phyloP scores from a whole-genome alignment of 768 basidiomycete genomes.

The Panaeolus papilionaceus region DNA sequence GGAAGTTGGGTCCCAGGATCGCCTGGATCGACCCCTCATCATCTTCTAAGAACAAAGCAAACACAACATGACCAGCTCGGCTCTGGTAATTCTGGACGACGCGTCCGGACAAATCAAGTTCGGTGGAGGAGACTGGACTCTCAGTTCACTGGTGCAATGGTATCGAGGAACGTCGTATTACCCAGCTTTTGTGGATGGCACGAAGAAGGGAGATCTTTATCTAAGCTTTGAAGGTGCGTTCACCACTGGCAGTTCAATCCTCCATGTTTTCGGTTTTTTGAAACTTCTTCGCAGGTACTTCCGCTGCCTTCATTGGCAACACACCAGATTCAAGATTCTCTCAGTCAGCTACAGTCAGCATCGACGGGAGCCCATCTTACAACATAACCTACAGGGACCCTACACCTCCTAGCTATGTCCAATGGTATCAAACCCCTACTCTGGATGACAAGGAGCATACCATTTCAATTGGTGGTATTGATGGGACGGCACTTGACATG shows the following conservation, averaged over 20 bases:
- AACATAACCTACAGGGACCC: slow-evolving; percentile 15
- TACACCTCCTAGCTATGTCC: slow-evolving; percentile 17
- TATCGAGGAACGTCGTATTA: slow-evolving; percentile 18
- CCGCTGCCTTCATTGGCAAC: slow-evolving; percentile 20
- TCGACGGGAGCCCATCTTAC: slow-evolving; percentile 18
- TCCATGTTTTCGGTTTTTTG: not conserved
- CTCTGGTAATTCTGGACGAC: not conserved
- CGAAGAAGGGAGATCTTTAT: slow-evolving; percentile 14
- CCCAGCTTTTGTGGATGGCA: not conserved
- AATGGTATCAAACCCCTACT: slow-evolving; percentile 26
- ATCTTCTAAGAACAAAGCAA: not conserved
- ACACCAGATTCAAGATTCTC: slow-evolving; percentile 12
- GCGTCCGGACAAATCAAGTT: not conserved
- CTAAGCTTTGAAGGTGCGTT: slow-evolving; percentile 21
- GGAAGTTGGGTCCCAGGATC: not conserved
- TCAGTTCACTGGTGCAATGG: slow-evolving; percentile 1
- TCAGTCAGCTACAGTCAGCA: slow-evolving; percentile 19
- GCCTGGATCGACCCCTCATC: slow-evolving; percentile 7
- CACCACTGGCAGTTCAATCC: too few relatives aligned
- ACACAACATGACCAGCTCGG: slow-evolving; percentile 4
- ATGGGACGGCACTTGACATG: slow-evolving; percentile 17
- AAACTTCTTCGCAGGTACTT: slow-evolving; percentile 11
- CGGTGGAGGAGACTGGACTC: not conserved
- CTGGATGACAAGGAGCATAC: slow-evolving; percentile 21
- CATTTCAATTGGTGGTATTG: slow-evolving; percentile 15